Conservation (phyloP, 1,139 yeast species). For the Suhomyces kunorum region DNA sequence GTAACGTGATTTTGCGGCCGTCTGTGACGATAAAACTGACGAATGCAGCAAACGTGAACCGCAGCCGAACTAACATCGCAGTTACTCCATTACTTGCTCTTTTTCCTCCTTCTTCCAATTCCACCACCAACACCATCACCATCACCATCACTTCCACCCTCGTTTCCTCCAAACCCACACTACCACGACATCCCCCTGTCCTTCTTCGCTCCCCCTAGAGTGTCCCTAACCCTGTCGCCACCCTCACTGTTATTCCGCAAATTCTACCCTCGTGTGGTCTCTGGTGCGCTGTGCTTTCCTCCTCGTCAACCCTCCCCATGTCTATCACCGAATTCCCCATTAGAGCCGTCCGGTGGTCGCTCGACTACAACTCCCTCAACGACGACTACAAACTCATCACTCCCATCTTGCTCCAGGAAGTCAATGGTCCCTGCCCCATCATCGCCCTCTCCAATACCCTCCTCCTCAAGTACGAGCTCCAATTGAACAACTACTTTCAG, state of each 20-base stretch:
- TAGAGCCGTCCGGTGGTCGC: slow-evolving; percentile 22
- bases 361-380: slow-evolving; percentile 19
- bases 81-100: too few relatives aligned
- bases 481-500: slow-evolving; percentile 13
- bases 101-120: neutral
- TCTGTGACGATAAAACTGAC: slow-evolving; percentile 9
- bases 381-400: slow-evolving; percentile 37
- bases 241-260: too few relatives aligned
- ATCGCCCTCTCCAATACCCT: slow-evolving; percentile 78
- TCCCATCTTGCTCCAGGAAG: slow-evolving; percentile 76
- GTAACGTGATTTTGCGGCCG: slow-evolving; percentile 9
- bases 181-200: too few relatives aligned
- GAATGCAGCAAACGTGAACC: slow-evolving; percentile 1
- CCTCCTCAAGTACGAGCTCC: slow-evolving; percentile 47
- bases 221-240: too few relatives aligned
- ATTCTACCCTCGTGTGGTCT: neutral
- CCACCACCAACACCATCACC: neutral
- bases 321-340: slow-evolving; percentile 17
- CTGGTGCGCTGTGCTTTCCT: neutral
- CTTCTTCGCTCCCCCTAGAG: too few relatives aligned
- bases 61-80: slow-evolving; percentile 1
- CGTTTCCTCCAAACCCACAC: too few relatives aligned
- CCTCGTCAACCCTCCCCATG: neutral
- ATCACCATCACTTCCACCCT: neutral
- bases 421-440: slow-evolving; percentile 87